These are phyloP conservation scores for Passalora sequoiae DNA, from an alignment of 2,329 filamentous ascomycete genomes.

Conservation along the genomic window DNA sequence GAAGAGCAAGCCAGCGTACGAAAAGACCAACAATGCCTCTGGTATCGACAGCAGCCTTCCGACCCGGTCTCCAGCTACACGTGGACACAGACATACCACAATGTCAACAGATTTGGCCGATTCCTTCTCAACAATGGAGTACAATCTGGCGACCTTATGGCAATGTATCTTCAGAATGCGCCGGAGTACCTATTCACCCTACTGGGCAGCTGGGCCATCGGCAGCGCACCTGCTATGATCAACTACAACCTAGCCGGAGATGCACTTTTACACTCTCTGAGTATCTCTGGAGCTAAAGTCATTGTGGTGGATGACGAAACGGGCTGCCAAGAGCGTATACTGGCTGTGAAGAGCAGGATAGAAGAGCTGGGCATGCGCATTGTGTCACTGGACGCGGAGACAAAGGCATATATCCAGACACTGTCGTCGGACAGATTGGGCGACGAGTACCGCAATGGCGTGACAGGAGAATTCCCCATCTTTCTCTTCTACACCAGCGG, in stretches of 20 bases:
- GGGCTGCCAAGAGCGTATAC: conserved; percentile 53
- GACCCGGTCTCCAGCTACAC: conserved; percentile 43
- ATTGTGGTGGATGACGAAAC: conserved; percentile 45
- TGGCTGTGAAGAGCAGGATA: conserved; percentile 46
- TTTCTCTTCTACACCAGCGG: conserved; percentile 70
- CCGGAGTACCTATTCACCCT: conserved; percentile 34
- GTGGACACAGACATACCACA: conserved; percentile 52
- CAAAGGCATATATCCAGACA: conserved; percentile 46
- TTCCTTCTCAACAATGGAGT: conserved; percentile 49
- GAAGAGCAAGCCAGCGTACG: conserved; percentile 40
- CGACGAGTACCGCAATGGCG: conserved; percentile 50
- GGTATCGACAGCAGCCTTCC: conserved; percentile 56
- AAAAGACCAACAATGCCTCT: conserved; percentile 53
- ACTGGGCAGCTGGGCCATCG: conserved; percentile 31
- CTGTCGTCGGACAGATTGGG: conserved; percentile 49
- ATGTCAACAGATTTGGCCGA: conserved; percentile 56
- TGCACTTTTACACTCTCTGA: conserved; percentile 33
- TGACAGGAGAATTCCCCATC: conserved; percentile 52
- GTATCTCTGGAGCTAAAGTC: conserved; percentile 38
- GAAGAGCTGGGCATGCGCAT: conserved; percentile 55
- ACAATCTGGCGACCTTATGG: conserved; percentile 32
- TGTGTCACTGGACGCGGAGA: conserved; percentile 47
- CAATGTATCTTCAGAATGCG: conserved; percentile 34
- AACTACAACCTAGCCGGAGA: conserved; percentile 36
- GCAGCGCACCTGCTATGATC: conserved; percentile 33